Percentiles rank a stretch among this genome's conserved stretches.
Evolutionary conservation across 1,139 yeast species (phyloP).

Genomic region (Yamadazyma mexicana): DNA sequence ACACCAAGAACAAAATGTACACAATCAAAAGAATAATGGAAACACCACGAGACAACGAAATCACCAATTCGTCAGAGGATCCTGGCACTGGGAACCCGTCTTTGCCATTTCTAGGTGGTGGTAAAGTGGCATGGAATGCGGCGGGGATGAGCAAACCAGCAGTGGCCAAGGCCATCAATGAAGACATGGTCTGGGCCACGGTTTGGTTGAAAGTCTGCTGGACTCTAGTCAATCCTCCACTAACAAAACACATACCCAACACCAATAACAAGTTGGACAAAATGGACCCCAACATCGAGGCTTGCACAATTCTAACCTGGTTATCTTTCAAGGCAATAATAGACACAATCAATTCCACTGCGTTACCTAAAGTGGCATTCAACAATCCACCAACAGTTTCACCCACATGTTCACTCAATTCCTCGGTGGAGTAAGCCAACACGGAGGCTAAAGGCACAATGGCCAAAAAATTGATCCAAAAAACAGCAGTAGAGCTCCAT

Average conservation of each 20-base stretch:
- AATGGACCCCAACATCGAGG: constrained; percentile 94
- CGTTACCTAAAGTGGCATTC: constrained; percentile 96
- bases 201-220: constrained; percentile 93
- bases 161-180: constrained; percentile 86
- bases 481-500: constrained; percentile 60
- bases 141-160: constrained; percentile 91
- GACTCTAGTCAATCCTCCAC: constrained; percentile 84
- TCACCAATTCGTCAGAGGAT: constrained; percentile 50
- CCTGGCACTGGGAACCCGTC: constrained; percentile 41
- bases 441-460: constrained; percentile 92
- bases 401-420: constrained; percentile 82
- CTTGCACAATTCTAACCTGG: constrained; percentile 92
- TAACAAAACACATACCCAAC: constrained; percentile 91
- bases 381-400: constrained; percentile 87
- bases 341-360: constrained; percentile 89
- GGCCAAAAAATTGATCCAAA: constrained; percentile 80
- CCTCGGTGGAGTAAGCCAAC: constrained; percentile 90
- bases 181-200: constrained; percentile 96
- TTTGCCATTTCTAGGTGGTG: constrained; percentile 34
- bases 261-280: constrained; percentile 84
- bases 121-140: constrained; percentile 84
- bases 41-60: constrained; percentile 83
- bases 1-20: constrained; percentile 74
- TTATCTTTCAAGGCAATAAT: constrained; percentile 82
- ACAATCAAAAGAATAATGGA: constrained; percentile 75